Percentiles rank a stretch among this genome's conserved stretches.
Evolutionary conservation across 768 basidiomycete genomes (phyloP).

Genomic region (Suillus brevipes): DNA sequence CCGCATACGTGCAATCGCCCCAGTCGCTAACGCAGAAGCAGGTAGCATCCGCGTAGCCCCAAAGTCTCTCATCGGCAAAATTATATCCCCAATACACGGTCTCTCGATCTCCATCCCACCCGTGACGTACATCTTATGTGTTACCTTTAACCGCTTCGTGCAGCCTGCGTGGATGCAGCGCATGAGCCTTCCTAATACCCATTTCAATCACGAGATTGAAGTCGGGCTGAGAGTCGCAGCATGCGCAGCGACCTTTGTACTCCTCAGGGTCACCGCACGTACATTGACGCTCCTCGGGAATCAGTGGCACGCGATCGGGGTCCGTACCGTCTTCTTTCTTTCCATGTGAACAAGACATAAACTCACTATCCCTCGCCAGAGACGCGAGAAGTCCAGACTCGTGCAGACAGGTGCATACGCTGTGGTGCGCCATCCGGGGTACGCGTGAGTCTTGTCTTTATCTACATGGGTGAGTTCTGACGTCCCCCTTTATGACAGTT

Average conservation of each 20-base stretch:
- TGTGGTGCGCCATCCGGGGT: slow-evolving; percentile 38
- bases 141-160: slow-evolving; percentile 31
- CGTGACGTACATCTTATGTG: slow-evolving; percentile 25
- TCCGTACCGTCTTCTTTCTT: slow-evolving; percentile 10
- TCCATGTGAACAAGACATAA: background rate
- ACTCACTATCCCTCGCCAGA: slow-evolving; percentile 15
- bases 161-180: slow-evolving; percentile 38
- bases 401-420: slow-evolving; percentile 35
- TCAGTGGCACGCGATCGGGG: slow-evolving; percentile 35
- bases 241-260: slow-evolving; percentile 26
- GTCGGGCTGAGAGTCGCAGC: slow-evolving; percentile 26
- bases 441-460: slow-evolving; percentile 26
- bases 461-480: background rate
- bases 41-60: slow-evolving; percentile 18
- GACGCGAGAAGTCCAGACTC: slow-evolving; percentile 31
- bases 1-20: slow-evolving; percentile 2
- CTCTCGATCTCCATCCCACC: slow-evolving; percentile 26
- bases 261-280: slow-evolving; percentile 15
- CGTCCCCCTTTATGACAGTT: background rate
- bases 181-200: slow-evolving; percentile 26
- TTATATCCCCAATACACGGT: slow-evolving; percentile 30
- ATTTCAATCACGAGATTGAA: slow-evolving; percentile 25
- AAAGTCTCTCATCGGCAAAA: slow-evolving; percentile 24
- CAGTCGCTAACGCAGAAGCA: slow-evolving; percentile 13
- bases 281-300: slow-evolving; percentile 24